Evolutionary conservation across 2,329 filamentous ascomycete genomes (phyloP).

Genomic region (Alternaria incomplexa): DNA sequence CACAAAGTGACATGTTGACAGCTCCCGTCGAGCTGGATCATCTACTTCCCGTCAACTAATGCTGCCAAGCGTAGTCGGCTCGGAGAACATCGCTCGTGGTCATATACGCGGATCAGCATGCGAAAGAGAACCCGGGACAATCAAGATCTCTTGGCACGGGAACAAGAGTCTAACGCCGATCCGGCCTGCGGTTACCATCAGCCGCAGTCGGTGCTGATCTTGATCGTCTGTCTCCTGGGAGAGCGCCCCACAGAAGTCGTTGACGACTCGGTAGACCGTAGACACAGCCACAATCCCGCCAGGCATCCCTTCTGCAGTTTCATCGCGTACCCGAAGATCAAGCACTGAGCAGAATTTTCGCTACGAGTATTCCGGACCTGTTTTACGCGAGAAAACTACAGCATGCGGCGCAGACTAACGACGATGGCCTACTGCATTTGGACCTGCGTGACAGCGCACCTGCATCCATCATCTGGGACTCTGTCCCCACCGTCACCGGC

Average conservation of each 20-base stretch:
- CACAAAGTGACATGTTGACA: neutral
- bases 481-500: constrained; percentile 5
- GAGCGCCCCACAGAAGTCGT: neutral
- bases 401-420: neutral
- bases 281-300: neutral
- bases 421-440: neutral
- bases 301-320: neutral
- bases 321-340: neutral
- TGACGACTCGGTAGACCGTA: constrained; percentile 2
- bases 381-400: neutral
- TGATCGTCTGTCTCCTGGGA: neutral
- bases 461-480: constrained; percentile 1
- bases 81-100: neutral
- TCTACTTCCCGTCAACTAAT: constrained; percentile 1
- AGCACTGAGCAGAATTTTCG: neutral
- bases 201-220: constrained; percentile 1
- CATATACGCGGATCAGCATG: neutral
- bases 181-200: neutral
- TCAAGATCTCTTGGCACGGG: constrained; percentile 11
- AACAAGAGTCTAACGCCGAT: constrained; percentile 4
- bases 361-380: neutral
- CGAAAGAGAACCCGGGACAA: constrained; percentile 7
- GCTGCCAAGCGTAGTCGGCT: neutral
- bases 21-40: neutral
- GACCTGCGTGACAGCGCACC: constrained; percentile 7